These are phyloP conservation scores for Alternaria ethzedia DNA, from an alignment of 2,329 filamentous ascomycete species.

Conservation along the genomic window DNA sequence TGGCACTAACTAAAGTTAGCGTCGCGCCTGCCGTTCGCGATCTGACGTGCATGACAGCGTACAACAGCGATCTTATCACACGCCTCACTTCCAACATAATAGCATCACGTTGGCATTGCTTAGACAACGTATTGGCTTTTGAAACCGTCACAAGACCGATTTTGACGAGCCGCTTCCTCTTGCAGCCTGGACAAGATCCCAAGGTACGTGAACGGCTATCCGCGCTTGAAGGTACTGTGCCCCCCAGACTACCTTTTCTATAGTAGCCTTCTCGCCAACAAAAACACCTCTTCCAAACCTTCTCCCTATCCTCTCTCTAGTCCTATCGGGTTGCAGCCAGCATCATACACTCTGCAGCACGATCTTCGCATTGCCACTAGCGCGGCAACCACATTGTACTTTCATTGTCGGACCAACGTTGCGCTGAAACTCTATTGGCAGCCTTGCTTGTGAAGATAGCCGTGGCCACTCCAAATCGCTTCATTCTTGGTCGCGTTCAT, in stretches of 20 bases:
- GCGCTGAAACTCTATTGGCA: neutral
- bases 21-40: slow-evolving; percentile 9
- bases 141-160: slow-evolving; percentile 1
- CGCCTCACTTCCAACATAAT: slow-evolving; percentile 21
- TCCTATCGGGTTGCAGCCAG: neutral
- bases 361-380: neutral
- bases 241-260: neutral
- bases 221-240: neutral
- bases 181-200: neutral
- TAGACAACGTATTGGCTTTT: neutral
- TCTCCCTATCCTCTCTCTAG: neutral
- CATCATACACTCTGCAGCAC: neutral
- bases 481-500: neutral
- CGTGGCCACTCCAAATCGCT: neutral
- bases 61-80: slow-evolving; percentile 30
- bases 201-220: slow-evolving; percentile 9
- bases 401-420: neutral
- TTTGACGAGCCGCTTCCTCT: neutral
- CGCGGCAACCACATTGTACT: neutral
- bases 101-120: slow-evolving; percentile 4
- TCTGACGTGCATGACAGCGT: slow-evolving; percentile 12
- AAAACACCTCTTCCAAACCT: neutral
- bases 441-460: neutral
- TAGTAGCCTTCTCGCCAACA: neutral
- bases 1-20: slow-evolving; percentile 27